A percentile compares a stretch with the other conserved stretches of the same genome.
Evolutionary conservation across 306 rosid genomes (phyloP).

Genomic region (Benincasa hispida): DNA sequence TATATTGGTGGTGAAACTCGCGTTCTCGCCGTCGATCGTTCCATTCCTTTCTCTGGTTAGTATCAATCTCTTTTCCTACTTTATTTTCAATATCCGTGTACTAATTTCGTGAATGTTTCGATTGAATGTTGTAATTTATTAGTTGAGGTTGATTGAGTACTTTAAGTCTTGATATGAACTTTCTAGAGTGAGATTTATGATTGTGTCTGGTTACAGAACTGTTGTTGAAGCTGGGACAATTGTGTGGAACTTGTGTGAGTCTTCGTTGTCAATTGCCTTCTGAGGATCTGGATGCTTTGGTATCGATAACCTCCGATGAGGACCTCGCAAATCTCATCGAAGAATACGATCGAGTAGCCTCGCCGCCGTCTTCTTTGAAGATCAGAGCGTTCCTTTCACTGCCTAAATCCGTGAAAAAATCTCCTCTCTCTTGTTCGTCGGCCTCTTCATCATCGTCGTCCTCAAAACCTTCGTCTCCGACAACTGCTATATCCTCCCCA

Average conservation of each 20-base stretch:
- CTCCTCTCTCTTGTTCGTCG: constrained; percentile 20
- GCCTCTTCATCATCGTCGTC: constrained; percentile 40
- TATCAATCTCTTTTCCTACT: not conserved
- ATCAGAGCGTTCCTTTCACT: constrained; percentile 71
- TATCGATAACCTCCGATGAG: constrained; percentile 77
- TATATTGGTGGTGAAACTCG: constrained; percentile 88
- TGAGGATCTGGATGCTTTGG: constrained; percentile 88
- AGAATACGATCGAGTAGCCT: constrained; percentile 53
- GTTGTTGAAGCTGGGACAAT: constrained; percentile 46
- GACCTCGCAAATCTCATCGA: constrained; percentile 77
- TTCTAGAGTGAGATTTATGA: constrained; percentile 14
- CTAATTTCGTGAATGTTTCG: not conserved
- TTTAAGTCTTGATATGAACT: not conserved
- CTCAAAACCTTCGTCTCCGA: constrained; percentile 28
- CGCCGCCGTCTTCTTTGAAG: constrained; percentile 37
- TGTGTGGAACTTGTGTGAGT: constrained; percentile 52
- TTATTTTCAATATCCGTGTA: not conserved
- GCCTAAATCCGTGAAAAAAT: constrained; percentile 33
- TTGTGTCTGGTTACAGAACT: constrained; percentile 45
- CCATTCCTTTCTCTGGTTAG: constrained; percentile 71
- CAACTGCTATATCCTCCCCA: constrained; percentile 17
- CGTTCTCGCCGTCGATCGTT: constrained; percentile 61
- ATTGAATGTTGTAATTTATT: not conserved
- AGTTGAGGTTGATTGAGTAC: not conserved
- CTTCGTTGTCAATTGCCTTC: constrained; percentile 83